phyloP scores from a whole-genome alignment of 1,139 yeast species.

The Scheffersomyces illinoinensis region DNA sequence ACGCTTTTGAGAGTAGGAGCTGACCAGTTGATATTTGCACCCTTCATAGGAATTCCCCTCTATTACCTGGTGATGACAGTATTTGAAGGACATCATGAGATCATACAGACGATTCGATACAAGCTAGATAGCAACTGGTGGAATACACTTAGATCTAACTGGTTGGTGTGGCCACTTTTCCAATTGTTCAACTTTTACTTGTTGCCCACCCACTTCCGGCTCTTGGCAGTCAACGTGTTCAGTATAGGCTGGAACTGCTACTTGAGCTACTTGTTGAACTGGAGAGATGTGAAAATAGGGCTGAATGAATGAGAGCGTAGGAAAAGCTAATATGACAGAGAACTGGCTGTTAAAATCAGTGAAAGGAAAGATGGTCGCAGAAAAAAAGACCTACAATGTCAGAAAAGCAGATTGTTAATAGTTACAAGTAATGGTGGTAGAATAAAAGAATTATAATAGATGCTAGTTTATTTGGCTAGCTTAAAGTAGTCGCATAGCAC shows the following conservation, averaged over 20 bases:
- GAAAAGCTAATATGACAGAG: background rate
- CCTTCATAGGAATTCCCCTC: conserved; percentile 63
- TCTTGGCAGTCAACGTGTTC: conserved; percentile 67
- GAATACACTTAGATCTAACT: conserved; percentile 65
- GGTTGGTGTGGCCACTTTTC: conserved; percentile 87
- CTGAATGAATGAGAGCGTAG: background rate
- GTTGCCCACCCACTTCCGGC: conserved; percentile 68
- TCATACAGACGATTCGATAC: conserved; percentile 27
- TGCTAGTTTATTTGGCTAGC: no score
- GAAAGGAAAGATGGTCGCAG: background rate
- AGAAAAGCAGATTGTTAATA: no score
- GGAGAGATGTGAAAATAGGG: conserved; percentile 1
- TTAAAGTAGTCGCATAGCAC: no score
- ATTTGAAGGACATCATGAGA: conserved; percentile 45
- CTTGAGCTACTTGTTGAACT: conserved; percentile 45
- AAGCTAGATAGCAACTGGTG: conserved; percentile 55
- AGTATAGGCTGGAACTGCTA: conserved; percentile 87
- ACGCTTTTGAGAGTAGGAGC: conserved; percentile 54
- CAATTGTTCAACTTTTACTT: conserved; percentile 71
- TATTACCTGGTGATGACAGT: conserved; percentile 69
- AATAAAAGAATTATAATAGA: no score
- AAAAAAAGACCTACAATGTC: background rate
- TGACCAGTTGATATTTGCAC: conserved; percentile 81
- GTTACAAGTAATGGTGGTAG: no score
- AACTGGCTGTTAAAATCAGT: background rate